Percentiles rank a stretch among this genome's conserved stretches.
Conservation (phyloP, 2,329 filamentous ascomycete species). For the Plectosphaerella plurivora region DNA sequence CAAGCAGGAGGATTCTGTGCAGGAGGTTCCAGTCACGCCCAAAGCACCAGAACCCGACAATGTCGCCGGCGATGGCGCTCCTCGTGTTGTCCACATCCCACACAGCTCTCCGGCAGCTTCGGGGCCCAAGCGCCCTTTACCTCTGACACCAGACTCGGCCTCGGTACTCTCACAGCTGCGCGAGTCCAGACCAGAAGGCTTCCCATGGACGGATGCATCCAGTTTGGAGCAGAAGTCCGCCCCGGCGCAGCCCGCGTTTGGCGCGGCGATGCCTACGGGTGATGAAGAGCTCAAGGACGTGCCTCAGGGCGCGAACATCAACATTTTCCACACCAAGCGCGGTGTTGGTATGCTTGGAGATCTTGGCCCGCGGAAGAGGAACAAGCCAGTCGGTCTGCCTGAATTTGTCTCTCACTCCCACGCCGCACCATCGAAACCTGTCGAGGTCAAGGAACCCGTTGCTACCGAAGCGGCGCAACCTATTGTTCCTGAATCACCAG, state of each 20-base stretch:
- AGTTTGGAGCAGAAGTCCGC: neutral
- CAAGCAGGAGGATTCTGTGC: neutral
- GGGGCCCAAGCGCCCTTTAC: slow-evolving; percentile 1
- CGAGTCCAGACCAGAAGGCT: slow-evolving; percentile 3
- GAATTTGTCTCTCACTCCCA: slow-evolving; percentile 10
- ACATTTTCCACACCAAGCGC: slow-evolving; percentile 42
- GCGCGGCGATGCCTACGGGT: neutral
- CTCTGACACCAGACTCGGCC: slow-evolving; percentile 4
- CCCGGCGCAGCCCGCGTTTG: neutral
- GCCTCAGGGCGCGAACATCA: slow-evolving; percentile 36
- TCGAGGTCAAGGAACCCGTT: no score
- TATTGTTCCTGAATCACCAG: no score
- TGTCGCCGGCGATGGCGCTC: neutral
- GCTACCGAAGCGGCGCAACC: no score
- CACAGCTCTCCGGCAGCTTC: slow-evolving; percentile 4
- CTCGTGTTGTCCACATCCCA: slow-evolving; percentile 5
- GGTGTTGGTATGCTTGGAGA: slow-evolving; percentile 38
- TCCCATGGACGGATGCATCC: slow-evolving; percentile 8
- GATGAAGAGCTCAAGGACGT: slow-evolving; percentile 23
- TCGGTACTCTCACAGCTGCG: slow-evolving; percentile 9
- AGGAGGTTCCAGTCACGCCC: neutral
- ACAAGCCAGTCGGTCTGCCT: slow-evolving; percentile 16
- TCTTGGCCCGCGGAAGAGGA: slow-evolving; percentile 5
- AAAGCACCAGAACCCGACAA: neutral
- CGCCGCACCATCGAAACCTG: no score